Conservation (phyloP, 768 basidiomycete genomes). For the Wakefieldia striispora region DNA sequence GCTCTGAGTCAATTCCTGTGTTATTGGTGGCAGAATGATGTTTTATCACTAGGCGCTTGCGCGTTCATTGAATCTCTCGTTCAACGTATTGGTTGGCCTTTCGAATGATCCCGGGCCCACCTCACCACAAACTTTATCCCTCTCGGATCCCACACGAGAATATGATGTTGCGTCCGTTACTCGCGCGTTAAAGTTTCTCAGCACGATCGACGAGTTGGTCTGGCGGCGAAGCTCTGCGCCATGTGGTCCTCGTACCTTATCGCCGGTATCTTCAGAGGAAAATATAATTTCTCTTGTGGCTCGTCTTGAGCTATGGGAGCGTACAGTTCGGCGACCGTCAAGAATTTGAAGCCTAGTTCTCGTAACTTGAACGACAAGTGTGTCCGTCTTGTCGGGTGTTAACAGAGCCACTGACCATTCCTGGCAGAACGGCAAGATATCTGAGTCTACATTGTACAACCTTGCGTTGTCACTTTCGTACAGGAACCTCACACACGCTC, state of each 20-base stretch:
- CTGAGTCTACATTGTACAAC: no score
- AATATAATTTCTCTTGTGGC: conserved; percentile 22
- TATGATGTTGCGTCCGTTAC: conserved; percentile 21
- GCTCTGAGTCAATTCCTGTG: not conserved
- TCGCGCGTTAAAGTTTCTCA: conserved; percentile 26
- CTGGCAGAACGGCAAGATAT: no score
- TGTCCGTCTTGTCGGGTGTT: no score
- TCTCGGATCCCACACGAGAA: not conserved
- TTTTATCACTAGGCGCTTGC: conserved; percentile 9
- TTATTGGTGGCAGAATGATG: not conserved
- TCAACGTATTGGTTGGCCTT: not conserved
- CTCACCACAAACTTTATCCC: not conserved
- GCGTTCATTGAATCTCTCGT: conserved; percentile 14
- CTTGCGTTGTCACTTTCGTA: no score
- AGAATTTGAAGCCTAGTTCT: conserved; percentile 9
- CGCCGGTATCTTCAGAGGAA: conserved; percentile 24
- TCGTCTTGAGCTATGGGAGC: conserved; percentile 31
- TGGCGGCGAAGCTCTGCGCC: conserved; percentile 22
- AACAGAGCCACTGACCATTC: no score
- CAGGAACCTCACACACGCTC: no score
- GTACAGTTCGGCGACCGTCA: conserved; percentile 20
- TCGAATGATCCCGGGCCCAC: not conserved
- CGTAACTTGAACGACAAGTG: not conserved
- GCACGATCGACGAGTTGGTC: conserved; percentile 26
- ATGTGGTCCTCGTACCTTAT: conserved; percentile 8